A percentile compares a stretch with the other conserved stretches of the same genome.
Conservation (phyloP, 495 filamentous ascomycete genomes). For the Amniculicola lignicola region DNA sequence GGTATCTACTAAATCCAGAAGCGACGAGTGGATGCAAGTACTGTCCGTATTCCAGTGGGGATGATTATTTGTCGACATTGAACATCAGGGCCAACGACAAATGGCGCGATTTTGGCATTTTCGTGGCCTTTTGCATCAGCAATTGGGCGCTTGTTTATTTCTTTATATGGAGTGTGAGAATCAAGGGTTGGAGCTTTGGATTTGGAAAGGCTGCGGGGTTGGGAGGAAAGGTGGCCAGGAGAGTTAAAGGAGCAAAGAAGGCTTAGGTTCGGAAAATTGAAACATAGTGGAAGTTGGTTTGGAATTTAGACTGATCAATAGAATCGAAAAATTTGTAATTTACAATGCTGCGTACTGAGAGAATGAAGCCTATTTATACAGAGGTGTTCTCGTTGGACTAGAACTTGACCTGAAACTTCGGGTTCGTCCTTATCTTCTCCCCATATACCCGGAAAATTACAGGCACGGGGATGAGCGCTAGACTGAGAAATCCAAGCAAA, state of each 20-base stretch:
- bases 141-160: constrained; percentile 83
- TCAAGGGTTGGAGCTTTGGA: constrained; percentile 72
- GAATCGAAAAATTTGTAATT: too few relatives aligned
- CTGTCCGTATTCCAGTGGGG: constrained; percentile 59
- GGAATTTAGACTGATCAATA: too few relatives aligned
- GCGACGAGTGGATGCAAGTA: constrained; percentile 64
- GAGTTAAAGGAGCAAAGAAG: constrained; percentile 21
- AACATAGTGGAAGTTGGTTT: too few relatives aligned
- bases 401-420: constrained; percentile 38
- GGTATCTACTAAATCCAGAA: constrained; percentile 55
- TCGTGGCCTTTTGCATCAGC: constrained; percentile 69
- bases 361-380: too few relatives aligned
- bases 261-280: not conserved
- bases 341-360: too few relatives aligned
- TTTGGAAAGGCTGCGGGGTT: constrained; percentile 51
- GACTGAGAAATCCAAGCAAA: constrained; percentile 38
- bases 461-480: constrained; percentile 39
- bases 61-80: constrained; percentile 64
- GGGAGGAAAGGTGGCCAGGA: constrained; percentile 36
- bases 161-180: constrained; percentile 74
- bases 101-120: constrained; percentile 77
- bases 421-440: constrained; percentile 41
- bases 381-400: too few relatives aligned
- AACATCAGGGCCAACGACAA: constrained; percentile 64
- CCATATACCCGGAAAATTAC: constrained; percentile 38